A percentile compares a stretch with the other conserved stretches of the same genome.
phyloP scores from a whole-genome alignment of 2,329 filamentous ascomycete genomes.

The Colletotrichum musicola region DNA sequence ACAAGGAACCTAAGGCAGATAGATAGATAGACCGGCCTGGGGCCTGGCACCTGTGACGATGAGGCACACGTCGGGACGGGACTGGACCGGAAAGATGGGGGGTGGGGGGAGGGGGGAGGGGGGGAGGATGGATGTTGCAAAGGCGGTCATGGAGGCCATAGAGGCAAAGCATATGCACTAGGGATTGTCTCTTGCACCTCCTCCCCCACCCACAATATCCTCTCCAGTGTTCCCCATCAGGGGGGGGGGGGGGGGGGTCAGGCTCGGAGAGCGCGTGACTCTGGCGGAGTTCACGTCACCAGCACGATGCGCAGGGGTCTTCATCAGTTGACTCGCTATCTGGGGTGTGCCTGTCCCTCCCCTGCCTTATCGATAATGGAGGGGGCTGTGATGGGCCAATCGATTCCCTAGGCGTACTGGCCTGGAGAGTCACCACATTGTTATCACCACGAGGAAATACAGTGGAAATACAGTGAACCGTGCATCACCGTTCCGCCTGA shows the following conservation, averaged over 20 bases:
- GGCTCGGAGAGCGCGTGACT: constrained; percentile 37
- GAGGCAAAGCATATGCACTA: constrained; percentile 23
- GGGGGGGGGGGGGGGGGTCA: too few relatives aligned
- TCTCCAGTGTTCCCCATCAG: too few relatives aligned
- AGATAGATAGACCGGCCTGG: neutral
- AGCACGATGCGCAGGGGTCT: constrained; percentile 33
- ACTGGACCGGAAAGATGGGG: constrained; percentile 17
- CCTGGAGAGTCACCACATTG: neutral
- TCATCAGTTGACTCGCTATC: constrained; percentile 32
- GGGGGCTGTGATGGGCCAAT: neutral
- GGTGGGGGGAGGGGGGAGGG: neutral
- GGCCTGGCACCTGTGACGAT: constrained; percentile 7
- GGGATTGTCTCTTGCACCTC: constrained; percentile 10
- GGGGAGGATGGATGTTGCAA: neutral
- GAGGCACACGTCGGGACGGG: constrained; percentile 17
- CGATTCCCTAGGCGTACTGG: neutral
- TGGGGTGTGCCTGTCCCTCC: constrained; percentile 15
- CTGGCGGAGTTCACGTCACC: constrained; percentile 37
- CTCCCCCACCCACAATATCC: constrained; percentile 21
- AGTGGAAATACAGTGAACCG: neutral
- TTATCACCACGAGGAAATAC: constrained; percentile 3
- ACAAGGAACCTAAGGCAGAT: constrained; percentile 7
- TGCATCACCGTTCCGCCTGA: constrained; percentile 32
- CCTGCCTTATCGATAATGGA: constrained; percentile 35
- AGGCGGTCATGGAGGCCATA: constrained; percentile 15